These are phyloP conservation scores for Penicillium sp. DNA, from an alignment of 2,329 filamentous ascomycete genomes.

Conservation along the genomic window DNA sequence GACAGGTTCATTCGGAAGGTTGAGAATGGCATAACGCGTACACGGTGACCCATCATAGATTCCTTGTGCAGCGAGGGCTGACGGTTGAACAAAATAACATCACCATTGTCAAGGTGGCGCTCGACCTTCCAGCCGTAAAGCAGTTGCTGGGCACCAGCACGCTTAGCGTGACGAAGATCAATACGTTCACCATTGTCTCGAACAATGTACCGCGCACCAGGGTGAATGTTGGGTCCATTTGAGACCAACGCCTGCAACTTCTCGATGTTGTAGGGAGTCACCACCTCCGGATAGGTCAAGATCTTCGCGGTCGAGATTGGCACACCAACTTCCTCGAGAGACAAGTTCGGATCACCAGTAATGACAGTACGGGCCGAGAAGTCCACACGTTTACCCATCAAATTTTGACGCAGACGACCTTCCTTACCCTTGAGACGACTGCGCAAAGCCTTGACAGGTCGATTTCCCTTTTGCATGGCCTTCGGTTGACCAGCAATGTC, in stretches of 20 bases:
- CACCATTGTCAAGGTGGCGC: conserved; percentile 90
- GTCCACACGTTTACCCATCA: conserved; percentile 99
- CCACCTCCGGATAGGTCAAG: conserved; percentile 93
- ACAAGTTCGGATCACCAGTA: conserved; percentile 95
- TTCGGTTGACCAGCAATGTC: conserved; percentile 95
- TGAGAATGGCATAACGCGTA: conserved; percentile 97
- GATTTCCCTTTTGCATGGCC: conserved; percentile 93
- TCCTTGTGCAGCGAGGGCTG: conserved; percentile 99
- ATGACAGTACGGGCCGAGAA: conserved; percentile 99
- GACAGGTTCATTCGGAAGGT: conserved; percentile 97
- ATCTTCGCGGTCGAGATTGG: conserved; percentile 90
- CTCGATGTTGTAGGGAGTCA: conserved; percentile 96
- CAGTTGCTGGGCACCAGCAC: conserved; percentile 75
- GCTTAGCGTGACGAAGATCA: conserved; percentile 89
- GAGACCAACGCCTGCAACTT: conserved; percentile 86
- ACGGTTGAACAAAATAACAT: conserved; percentile 99
- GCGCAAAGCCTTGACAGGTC: conserved; percentile 94
- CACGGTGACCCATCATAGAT: conserved; percentile 99
- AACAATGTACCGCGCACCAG: conserved; percentile 95
- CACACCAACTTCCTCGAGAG: conserved; percentile 95
- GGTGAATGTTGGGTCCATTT: conserved; percentile 92
- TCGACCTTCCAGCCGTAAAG: conserved; percentile 99
- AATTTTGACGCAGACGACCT: conserved; percentile 92
- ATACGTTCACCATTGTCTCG: conserved; percentile 91
- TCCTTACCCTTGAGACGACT: conserved; percentile 99